Base-by-base conservation (phyloP, 768 basidiomycete genomes). In the Coprinellus aureogranulatus region DNA sequence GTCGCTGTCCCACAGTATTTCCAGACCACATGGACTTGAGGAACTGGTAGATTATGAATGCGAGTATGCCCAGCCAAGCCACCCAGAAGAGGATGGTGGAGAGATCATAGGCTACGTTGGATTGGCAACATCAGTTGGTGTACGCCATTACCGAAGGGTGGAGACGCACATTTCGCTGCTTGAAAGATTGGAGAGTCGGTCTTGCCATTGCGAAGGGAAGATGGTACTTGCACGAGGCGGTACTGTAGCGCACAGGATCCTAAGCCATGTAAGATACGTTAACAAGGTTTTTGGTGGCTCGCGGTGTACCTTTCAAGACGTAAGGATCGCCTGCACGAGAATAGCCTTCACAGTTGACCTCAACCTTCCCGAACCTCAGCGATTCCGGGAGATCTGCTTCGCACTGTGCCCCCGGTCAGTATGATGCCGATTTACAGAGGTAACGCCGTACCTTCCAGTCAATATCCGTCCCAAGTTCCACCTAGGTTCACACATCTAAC, bases 321-420 rank as follows among this genome's bases (percentile, higher is more conserved):
- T 87, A 84, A 1, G 84, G 79, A 72, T 98, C 95, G 0, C 91
- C 93, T 3, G 92, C 83, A 30, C 79, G 75, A 39, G 81, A 84
- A 89, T 90, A 98, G 23, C 95, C 95, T 75, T 98, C 95, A 64
- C 95, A 98, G 18, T 85, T 87, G 1, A 98, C 81, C 62, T 90
- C 85, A 0, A 96, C 87, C 61, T 84, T 81, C 16, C 95, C 95
- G 55, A 98, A 89, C 18, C 94, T 81, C 54, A 96, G 69, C 9
- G 85, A 75, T 49, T 87, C 85, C 9, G 94, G 95, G 5, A 98
- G 76, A 67, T 98, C 94, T 34, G 93, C 88, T 70, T 93, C 88
- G 66, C 94, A 97, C 89, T 94, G 62, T 22, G 56, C 22, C 55
- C 26, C 20, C 26, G 45, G 34, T 34, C 37, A 46, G 54, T 40